Conservation (phyloP, 345 rosid genomes). For the Linum trigynum region DNA sequence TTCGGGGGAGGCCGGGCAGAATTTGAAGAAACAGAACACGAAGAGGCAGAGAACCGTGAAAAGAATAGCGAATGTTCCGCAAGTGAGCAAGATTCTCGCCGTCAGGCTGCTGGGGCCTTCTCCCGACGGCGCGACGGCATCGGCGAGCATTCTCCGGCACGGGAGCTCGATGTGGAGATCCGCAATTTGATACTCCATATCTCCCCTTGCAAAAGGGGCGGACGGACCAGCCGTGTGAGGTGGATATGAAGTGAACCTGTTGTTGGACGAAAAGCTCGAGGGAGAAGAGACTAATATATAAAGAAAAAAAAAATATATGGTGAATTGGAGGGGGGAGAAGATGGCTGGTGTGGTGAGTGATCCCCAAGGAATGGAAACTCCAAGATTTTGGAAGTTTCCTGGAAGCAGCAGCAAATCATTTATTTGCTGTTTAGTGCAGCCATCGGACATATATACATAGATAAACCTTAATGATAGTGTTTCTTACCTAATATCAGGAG, state of each 20-base stretch:
- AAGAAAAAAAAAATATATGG: too few relatives aligned
- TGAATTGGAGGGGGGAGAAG: not conserved
- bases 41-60: not conserved
- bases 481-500: too few relatives aligned
- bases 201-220: not conserved
- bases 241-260: not conserved
- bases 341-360: not conserved
- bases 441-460: too few relatives aligned
- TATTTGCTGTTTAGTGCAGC: too few relatives aligned
- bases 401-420: too few relatives aligned
- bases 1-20: not conserved
- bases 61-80: not conserved
- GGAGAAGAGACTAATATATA: not conserved
- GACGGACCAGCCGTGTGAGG: not conserved
- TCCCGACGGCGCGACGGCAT: not conserved
- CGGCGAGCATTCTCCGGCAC: not conserved
- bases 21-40: not conserved
- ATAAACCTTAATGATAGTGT: too few relatives aligned
- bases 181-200: not conserved
- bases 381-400: not conserved
- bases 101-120: not conserved
- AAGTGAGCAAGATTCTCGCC: not conserved
- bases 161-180: not conserved
- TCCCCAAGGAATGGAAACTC: not conserved
- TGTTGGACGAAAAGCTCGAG: not conserved